phyloP scores from a whole-genome alignment of 129 eudicot species.

The Ambrosia trifida region DNA sequence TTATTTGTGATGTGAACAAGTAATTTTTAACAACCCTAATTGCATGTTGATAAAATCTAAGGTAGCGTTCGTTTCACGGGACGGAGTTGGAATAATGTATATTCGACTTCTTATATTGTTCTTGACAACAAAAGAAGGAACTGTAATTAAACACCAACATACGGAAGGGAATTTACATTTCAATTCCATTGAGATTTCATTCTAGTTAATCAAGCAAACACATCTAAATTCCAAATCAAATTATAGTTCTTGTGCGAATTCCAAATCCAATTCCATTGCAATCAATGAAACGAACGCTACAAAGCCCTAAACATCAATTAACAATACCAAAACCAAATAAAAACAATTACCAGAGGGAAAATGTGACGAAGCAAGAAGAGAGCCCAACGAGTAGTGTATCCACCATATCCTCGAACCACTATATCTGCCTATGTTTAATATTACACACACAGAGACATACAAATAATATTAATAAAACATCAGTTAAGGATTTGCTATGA shows the following conservation, averaged over 20 bases:
- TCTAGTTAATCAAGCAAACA: too few species aligned
- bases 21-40: neutral
- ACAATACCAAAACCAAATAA: neutral
- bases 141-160: too few species aligned
- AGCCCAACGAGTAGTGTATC: conserved; percentile 93
- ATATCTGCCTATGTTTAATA: conserved; percentile 60
- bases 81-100: too few species aligned
- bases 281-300: neutral
- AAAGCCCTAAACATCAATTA: neutral
- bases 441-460: neutral
- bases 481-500: conserved; percentile 18
- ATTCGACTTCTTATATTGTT: too few species aligned
- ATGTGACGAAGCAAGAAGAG: conserved; percentile 73
- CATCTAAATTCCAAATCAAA: too few species aligned
- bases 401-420: conserved; percentile 80
- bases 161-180: too few species aligned
- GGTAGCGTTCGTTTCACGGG: too few species aligned
- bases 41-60: neutral
- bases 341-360: conserved; percentile 65
- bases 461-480: neutral
- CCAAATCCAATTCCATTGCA: too few species aligned
- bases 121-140: too few species aligned
- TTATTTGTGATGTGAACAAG: too few species aligned
- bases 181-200: too few species aligned
- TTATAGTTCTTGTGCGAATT: too few species aligned